Evolutionary conservation across 768 basidiomycete genomes (phyloP), one percentile per base, ranked within the genome.

Genomic region (Mycena latifolia): DNA sequence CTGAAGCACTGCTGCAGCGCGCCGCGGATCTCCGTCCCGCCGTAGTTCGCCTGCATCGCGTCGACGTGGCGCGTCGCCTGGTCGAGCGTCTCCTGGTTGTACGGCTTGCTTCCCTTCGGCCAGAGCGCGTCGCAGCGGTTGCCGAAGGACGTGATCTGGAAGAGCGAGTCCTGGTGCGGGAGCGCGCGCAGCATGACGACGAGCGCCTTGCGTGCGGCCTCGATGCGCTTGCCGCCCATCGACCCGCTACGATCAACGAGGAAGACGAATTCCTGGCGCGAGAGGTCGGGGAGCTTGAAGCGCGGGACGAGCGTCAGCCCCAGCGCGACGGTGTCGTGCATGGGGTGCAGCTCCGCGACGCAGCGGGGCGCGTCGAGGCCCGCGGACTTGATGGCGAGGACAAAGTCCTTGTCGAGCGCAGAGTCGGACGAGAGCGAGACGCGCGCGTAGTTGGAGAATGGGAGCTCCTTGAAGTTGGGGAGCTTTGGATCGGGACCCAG

Each of bases 121-220:
- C 83, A 85, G 2, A 86, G 59, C 0, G 58, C 20, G 4, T 50
- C 50, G 9, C 63, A 64, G 0, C 11, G 0, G 4, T 0, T 51
- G 0, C 82, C 84, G 61, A 86, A 86, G 47, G 80, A 80, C 33
- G 80, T 70, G 33, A 86, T 76, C 31, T 86, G 86, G 73, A 86
- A 82, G 0, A 45, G 65, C 0, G 82, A 81, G 12, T 75, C 74
- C 0, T 65, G 24, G 35, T 57, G 57, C 0, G 82, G 80, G 12
- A 86, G 76, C 8, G 80, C 69, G 14, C 73, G 78, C 8, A 86
- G 73, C 8, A 86, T 63, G 65, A 83, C 77, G 0, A 61, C 52
- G 25, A 86, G 72, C 0, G 83, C 79, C 35, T 72, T 65, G 51
- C 78, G 78, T 7, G 83, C 82, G 2, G 74, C 78, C 31, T 73